phyloP scores from a whole-genome alignment of 148 eudicot genomes.

The Drosera capensis region DNA sequence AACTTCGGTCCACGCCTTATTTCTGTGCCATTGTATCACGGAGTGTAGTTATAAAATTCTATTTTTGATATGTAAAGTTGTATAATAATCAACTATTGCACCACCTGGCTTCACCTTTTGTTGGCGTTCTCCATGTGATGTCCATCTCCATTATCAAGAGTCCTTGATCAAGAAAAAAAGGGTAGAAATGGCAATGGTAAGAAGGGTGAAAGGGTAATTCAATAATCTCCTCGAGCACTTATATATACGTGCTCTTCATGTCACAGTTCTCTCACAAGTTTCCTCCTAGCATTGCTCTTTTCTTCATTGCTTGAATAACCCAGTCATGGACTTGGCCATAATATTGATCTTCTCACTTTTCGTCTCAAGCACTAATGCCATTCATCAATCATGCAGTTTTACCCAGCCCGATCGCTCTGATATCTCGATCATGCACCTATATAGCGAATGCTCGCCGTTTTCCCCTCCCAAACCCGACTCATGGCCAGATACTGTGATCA shows the following conservation, averaged over 20 bases:
- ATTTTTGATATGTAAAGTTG: too few relatives aligned
- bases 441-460: slow-evolving; percentile 77
- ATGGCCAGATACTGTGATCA: slow-evolving; percentile 41
- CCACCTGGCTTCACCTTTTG: too few relatives aligned
- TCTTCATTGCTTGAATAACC: background rate
- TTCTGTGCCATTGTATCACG: too few relatives aligned
- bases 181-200: too few relatives aligned
- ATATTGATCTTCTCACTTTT: slow-evolving; percentile 23
- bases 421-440: slow-evolving; percentile 52
- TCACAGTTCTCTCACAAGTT: background rate
- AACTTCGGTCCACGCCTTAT: too few relatives aligned
- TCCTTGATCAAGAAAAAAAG: too few relatives aligned
- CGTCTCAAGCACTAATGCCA: slow-evolving; percentile 19
- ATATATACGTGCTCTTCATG: slow-evolving; percentile 7
- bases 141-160: too few relatives aligned
- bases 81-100: too few relatives aligned
- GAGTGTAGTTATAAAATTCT: too few relatives aligned
- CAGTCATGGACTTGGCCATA: slow-evolving; percentile 20
- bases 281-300: background rate
- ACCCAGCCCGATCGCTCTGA: slow-evolving; percentile 26
- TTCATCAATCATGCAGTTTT: slow-evolving; percentile 27
- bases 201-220: background rate
- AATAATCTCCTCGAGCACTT: background rate
- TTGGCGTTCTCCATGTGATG: too few relatives aligned
- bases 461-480: slow-evolving; percentile 26